Base-by-base conservation (phyloP, 2,329 filamentous ascomycete species). In the Xylariomycetidae sp. region DNA sequence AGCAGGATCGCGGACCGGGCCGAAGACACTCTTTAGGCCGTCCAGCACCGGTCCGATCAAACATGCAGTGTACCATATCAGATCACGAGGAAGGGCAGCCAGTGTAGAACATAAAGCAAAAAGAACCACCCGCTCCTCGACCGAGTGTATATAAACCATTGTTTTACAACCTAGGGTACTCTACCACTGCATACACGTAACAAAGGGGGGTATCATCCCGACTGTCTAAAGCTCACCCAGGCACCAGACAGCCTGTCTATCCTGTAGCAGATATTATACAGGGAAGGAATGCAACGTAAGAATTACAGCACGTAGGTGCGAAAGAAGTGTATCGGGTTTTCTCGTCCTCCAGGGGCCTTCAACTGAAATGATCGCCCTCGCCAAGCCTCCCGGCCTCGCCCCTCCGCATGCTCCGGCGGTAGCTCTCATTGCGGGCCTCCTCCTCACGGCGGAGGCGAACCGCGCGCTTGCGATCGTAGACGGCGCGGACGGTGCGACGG, bases 401-500 rank as follows among this genome's bases (percentile, higher is more conserved):
- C 38, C 65, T 47, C 41, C 67, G 60, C 22, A 76, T 54, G 10
- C 70, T 60, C 35, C 62, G 61, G 29, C 72, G 63, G 20, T 63
- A 66, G 31, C 58, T 57, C 35, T 66, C 64, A 25, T 52, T 47
- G 42, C 53, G 58, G 28, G 58, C 56, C 3, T 45, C 53, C 5
- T 48, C 54, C 49, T 78, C 72, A 13, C 55, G 60, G 40, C 76
- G 67, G 50, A 82, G 60, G 12, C 88, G 68, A 38, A 66, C 51
- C 54, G 70, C 76, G 65, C 82, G 92, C 70, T 95, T 95, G 40
- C 92, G 72, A 68, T 95, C 86, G 59, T 95, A 98, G 2, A 98
- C 87, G 4, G 88, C 92, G 32, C 82, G 68, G 0, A 98, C 79
- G 2, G 87, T 87, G 15, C 78, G 71, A 43, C 76, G 79, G 14